Conservation (phyloP, 2,329 filamentous ascomycete genomes). For the Calonectria pseudoreteaudii region DNA sequence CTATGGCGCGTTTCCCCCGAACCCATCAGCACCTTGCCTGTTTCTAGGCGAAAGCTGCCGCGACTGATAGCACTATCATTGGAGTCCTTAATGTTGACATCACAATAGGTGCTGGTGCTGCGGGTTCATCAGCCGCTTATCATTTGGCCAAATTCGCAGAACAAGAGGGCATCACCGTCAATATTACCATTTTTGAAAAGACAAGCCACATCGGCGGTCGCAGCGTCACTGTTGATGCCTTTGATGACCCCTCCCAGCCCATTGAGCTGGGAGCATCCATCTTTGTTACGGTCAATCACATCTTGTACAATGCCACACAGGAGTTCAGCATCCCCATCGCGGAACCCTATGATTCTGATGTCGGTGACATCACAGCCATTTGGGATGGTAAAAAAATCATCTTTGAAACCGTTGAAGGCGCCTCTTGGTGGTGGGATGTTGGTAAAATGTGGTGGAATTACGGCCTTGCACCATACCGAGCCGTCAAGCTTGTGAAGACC, state of each 20-base stretch:
- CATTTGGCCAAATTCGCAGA: slow-evolving; percentile 79
- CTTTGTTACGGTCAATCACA: slow-evolving; percentile 87
- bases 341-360: slow-evolving; percentile 57
- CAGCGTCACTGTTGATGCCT: slow-evolving; percentile 85
- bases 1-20: not conserved
- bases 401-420: slow-evolving; percentile 69
- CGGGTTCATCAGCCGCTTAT: slow-evolving; percentile 88
- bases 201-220: slow-evolving; percentile 84
- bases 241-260: slow-evolving; percentile 72
- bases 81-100: not conserved
- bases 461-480: slow-evolving; percentile 80
- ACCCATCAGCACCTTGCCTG: not conserved
- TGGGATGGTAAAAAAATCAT: slow-evolving; percentile 87
- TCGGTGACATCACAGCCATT: slow-evolving; percentile 74
- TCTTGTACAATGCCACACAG: slow-evolving; percentile 79
- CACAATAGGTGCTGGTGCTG: slow-evolving; percentile 83
- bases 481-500: slow-evolving; percentile 77
- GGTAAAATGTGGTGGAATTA: slow-evolving; percentile 88
- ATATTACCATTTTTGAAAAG: slow-evolving; percentile 91
- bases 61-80: not conserved
- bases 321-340: slow-evolving; percentile 75
- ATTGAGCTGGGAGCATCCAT: slow-evolving; percentile 93
- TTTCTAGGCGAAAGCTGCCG: not conserved
- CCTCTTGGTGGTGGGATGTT: slow-evolving; percentile 81
- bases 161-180: slow-evolving; percentile 69